Conservation (phyloP, 345 rosid species). For the Mangifera indica region DNA sequence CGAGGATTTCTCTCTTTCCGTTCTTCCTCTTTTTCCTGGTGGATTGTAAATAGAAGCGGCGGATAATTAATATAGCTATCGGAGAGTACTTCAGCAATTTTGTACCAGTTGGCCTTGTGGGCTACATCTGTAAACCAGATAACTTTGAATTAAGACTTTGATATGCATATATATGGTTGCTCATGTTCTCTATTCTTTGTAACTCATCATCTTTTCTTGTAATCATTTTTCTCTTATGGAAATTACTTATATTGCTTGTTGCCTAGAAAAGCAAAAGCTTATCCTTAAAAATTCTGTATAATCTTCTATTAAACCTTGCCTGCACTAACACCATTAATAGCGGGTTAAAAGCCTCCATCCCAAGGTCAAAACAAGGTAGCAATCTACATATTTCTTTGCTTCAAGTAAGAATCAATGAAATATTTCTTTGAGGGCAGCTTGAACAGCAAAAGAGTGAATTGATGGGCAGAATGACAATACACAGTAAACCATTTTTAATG, state of each 20-base stretch:
- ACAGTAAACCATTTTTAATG: neutral
- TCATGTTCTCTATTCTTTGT: neutral
- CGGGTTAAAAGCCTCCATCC: neutral
- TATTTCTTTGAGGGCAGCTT: too few species aligned
- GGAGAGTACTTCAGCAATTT: conserved; percentile 19
- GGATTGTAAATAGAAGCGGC: conserved; percentile 42
- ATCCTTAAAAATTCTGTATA: neutral
- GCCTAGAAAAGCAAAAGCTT: neutral
- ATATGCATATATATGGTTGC: conserved; percentile 3
- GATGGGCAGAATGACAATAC: too few species aligned
- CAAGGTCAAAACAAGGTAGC: neutral
- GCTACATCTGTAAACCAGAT: conserved; percentile 20
- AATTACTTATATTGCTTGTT: neutral
- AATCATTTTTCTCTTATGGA: neutral
- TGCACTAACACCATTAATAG: neutral
- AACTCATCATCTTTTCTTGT: neutral
- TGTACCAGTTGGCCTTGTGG: conserved; percentile 25
- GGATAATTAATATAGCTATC: neutral
- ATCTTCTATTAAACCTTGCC: neutral
- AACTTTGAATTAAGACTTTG: conserved; percentile 12
- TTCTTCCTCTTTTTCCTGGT: conserved; percentile 11
- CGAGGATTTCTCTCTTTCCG: neutral
- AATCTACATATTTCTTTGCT: neutral
- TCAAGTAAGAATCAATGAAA: too few species aligned
- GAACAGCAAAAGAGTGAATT: too few species aligned